Percentiles rank a stretch among this genome's conserved stretches.
Evolutionary conservation across 2,329 filamentous ascomycete genomes (phyloP).

Genomic region (Anthostomella pinea): DNA sequence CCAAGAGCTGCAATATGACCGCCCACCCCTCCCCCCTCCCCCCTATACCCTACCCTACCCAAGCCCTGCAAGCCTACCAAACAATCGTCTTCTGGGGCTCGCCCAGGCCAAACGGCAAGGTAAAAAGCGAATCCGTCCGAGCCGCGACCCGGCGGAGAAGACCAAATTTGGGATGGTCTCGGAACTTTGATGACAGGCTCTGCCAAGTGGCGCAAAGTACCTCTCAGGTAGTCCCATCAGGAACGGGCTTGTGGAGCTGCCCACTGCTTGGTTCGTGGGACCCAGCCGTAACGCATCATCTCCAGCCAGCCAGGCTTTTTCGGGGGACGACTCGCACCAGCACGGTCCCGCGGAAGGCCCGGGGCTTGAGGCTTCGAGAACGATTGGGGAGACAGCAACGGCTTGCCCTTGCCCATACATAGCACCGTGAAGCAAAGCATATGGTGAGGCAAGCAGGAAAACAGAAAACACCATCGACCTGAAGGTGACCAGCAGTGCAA

Average conservation of each 20-base stretch:
- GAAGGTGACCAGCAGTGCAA: no score
- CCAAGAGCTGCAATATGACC: slow-evolving; percentile 30
- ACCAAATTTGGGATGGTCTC: slow-evolving; percentile 31
- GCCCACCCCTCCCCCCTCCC: slow-evolving; percentile 21
- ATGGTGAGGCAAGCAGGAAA: no score
- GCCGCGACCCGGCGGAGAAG: slow-evolving; percentile 32
- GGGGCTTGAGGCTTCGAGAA: slow-evolving; percentile 9
- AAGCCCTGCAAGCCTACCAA: slow-evolving; percentile 28
- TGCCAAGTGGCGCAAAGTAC: slow-evolving; percentile 25
- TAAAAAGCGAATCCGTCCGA: slow-evolving; percentile 32
- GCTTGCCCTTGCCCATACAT: no score
- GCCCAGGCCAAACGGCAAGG: slow-evolving; percentile 30
- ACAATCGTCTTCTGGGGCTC: slow-evolving; percentile 26
- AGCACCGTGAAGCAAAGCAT: no score
- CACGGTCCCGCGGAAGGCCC: no score
- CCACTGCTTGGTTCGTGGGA: slow-evolving; percentile 24
- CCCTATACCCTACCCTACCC: slow-evolving; percentile 13
- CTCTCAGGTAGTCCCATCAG: slow-evolving; percentile 23
- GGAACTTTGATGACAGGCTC: slow-evolving; percentile 23
- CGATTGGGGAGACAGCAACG: no score
- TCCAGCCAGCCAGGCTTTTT: slow-evolving; percentile 11
- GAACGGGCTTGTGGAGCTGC: slow-evolving; percentile 22
- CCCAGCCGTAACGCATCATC: slow-evolving; percentile 23
- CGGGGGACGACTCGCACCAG: slow-evolving; percentile 23
- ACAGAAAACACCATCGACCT: no score